Evolutionary conservation across 2,329 filamentous ascomycete genomes (phyloP).

Genomic region (Exophiala dermatitidis): DNA sequence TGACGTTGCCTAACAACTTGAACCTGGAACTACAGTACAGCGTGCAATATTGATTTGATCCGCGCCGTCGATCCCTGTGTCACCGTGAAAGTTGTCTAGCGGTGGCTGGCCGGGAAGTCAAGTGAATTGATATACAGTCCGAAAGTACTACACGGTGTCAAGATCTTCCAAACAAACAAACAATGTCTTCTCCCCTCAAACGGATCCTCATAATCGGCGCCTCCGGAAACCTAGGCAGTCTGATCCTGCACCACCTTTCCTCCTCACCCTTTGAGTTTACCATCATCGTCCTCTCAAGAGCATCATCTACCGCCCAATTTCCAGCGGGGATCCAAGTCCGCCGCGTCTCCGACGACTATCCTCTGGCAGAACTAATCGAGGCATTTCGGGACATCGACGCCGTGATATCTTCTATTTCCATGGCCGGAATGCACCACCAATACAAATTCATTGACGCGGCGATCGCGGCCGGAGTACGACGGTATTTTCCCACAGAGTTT

Average conservation of each 20-base stretch:
- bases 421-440: constrained; percentile 25
- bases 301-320: not conserved
- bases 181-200: constrained; percentile 9
- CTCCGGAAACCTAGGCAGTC: constrained; percentile 17
- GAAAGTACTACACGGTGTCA: too few species aligned
- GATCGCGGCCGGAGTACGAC: constrained; percentile 36
- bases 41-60: too few species aligned
- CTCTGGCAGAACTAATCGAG: constrained; percentile 6
- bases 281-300: constrained; percentile 17
- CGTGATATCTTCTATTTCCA: constrained; percentile 19
- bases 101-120: too few species aligned
- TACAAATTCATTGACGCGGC: constrained; percentile 38
- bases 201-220: constrained; percentile 18
- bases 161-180: not conserved
- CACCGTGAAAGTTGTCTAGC: too few species aligned
- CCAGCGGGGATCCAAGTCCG: not conserved
- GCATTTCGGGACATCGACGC: constrained; percentile 19
- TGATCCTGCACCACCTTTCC: constrained; percentile 16
- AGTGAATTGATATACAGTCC: too few species aligned
- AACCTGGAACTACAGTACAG: too few species aligned
- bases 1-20: too few species aligned
- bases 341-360: constrained; percentile 20
- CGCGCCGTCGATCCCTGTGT: too few species aligned
- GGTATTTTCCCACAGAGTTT: constrained; percentile 37
- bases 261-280: constrained; percentile 12